Evolutionary conservation across 306 rosid genomes (phyloP), one percentile per base, ranked within the genome.

Genomic region (Phaseolus lunatus): DNA sequence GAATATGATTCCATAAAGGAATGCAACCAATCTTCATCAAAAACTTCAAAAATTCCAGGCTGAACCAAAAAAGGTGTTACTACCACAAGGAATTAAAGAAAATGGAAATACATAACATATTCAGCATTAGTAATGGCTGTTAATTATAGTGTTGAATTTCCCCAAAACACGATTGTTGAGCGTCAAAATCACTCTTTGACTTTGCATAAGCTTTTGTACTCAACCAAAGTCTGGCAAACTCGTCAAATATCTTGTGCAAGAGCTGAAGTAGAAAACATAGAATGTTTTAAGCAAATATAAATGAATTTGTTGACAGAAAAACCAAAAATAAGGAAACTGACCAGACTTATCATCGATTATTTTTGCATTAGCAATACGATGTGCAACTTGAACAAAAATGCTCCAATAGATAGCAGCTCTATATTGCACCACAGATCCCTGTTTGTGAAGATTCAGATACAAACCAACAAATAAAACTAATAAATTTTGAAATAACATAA

Each of bases 171-270:
- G 64, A 20, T 41, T 78, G 84, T 78, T 87, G 90, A 41, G 97
- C 84, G 56, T 85, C 84, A 65, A 33, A 9, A 50, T 92, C 92
- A 43, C 90, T 89, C 77, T 76, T 85, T 72, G 89, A 81, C 70
- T 85, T 95, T 14, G 81, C 70, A 33, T 82, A 64, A 70, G 68
- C 83, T 86, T 89, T 92, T 86, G 84, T 81, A 24, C 77, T 53
- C 86, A 83, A 87, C 97, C 97, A 95, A 62, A 86, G 85, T 50
- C 77, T 67, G 49, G 97, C 80, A 88, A 91, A 89, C 78, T 78
- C 84, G 2, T 84, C 78, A 81, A 92, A 90, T 61, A 88, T 85
- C 75, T 84, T 87, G 35, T 81, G 92, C 90, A 90, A 82, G 45
- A 90, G 84, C 97, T 94, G 93, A 74, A 33, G 63, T 7, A 31